Conservation (phyloP, 805 yeast species). For the Candida chauliodis region DNA sequence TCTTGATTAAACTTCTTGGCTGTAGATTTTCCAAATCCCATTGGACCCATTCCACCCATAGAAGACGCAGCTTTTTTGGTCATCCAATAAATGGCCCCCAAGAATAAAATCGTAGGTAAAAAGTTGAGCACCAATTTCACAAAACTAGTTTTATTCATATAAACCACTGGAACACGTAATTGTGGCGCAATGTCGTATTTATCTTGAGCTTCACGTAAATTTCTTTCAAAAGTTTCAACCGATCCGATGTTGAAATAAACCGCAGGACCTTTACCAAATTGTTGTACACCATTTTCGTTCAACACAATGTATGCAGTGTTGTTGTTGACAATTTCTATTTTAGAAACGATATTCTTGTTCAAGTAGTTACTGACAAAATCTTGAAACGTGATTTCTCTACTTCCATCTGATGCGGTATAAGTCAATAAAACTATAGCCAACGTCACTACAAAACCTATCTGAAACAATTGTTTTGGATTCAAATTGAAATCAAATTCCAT, state of each 20-base stretch:
- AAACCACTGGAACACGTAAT: slow-evolving; percentile 77
- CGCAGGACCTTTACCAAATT: slow-evolving; percentile 20
- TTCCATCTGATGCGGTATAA: slow-evolving; percentile 13
- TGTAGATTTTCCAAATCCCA: slow-evolving; percentile 82
- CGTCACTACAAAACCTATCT: slow-evolving; percentile 29
- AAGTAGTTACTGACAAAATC: slow-evolving; percentile 76
- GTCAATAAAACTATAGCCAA: slow-evolving; percentile 10
- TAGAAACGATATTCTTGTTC: slow-evolving; percentile 73
- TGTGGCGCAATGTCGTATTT: slow-evolving; percentile 57
- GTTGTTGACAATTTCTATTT: slow-evolving; percentile 73
- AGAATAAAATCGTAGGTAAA: slow-evolving; percentile 82
- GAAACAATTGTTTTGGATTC: slow-evolving; percentile 24
- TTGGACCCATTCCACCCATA: slow-evolving; percentile 75
- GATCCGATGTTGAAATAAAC: slow-evolving; percentile 78
- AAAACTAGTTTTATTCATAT: slow-evolving; percentile 67
- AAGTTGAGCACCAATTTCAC: slow-evolving; percentile 65
- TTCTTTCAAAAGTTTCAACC: slow-evolving; percentile 80
- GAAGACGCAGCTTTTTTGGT: slow-evolving; percentile 55
- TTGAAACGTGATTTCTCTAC: slow-evolving; percentile 77
- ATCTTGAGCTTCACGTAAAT: slow-evolving; percentile 71
- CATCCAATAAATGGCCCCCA: slow-evolving; percentile 85
- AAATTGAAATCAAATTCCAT: slow-evolving; percentile 23
- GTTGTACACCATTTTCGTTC: slow-evolving; percentile 48
- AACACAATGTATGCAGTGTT: slow-evolving; percentile 68
- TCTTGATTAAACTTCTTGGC: slow-evolving; percentile 92